These are phyloP conservation scores for Teratosphaeria epicoccoides DNA, from an alignment of 2,329 filamentous ascomycete species.

Conservation along the genomic window DNA sequence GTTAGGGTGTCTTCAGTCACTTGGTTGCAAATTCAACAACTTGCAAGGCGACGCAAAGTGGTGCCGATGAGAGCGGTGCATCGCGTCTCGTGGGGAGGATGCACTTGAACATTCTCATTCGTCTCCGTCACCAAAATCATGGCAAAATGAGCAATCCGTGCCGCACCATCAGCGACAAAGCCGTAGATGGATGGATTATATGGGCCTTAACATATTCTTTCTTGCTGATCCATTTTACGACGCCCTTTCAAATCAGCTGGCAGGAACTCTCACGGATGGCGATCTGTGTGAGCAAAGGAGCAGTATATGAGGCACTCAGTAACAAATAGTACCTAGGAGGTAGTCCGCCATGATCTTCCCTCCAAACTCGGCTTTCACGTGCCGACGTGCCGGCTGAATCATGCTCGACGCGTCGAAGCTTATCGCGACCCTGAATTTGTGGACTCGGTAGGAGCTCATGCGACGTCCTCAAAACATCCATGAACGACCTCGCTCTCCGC, in stretches of 20 bases:
- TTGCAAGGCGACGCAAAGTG: conserved; percentile 59
- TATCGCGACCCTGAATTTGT: neutral
- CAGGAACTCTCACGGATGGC: too few relatives aligned
- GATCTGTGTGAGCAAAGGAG: too few relatives aligned
- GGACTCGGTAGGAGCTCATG: neutral
- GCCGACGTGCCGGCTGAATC: too few relatives aligned
- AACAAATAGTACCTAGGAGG: too few relatives aligned
- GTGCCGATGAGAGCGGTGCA: conserved; percentile 66
- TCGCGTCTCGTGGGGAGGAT: conserved; percentile 65
- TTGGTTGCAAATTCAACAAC: conserved; percentile 50
- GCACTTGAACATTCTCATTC: conserved; percentile 78
- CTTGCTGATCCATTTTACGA: too few relatives aligned
- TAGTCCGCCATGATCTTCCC: too few relatives aligned
- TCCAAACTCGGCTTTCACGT: too few relatives aligned
- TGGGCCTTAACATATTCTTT: too few relatives aligned
- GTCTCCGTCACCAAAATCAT: conserved; percentile 72
- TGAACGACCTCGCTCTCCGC: neutral
- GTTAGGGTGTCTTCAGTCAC: conserved; percentile 58
- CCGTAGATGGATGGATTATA: too few relatives aligned
- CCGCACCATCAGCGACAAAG: conserved; percentile 74
- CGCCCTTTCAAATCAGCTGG: too few relatives aligned
- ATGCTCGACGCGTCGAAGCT: conserved; percentile 9
- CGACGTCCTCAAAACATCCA: neutral
- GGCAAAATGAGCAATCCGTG: conserved; percentile 68
- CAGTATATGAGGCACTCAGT: too few relatives aligned